These are phyloP conservation scores for Cyclotella choctawhatcheeana DNA, from an alignment of 108 stramenopile genomes.

Conservation along the genomic window DNA sequence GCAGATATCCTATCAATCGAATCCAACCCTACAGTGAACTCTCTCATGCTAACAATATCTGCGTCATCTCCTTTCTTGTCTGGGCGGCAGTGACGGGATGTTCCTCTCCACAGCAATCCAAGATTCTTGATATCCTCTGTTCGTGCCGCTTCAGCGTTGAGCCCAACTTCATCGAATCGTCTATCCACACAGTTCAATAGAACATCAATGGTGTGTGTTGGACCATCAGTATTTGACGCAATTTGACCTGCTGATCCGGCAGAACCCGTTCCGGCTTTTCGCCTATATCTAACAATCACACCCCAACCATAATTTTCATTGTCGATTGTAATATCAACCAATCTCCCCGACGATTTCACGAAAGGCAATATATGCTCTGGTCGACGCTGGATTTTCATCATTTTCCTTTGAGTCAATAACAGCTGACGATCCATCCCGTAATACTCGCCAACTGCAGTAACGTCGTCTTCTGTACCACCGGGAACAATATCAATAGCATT, in stretches of 20 bases:
- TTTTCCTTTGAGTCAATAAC: conserved; percentile 70
- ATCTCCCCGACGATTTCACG: conserved; percentile 82
- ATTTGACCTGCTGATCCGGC: conserved; percentile 73
- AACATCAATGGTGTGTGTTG: conserved; percentile 79
- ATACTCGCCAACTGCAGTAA: conserved; percentile 76
- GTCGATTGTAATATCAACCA: conserved; percentile 83
- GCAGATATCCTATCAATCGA: conserved; percentile 84
- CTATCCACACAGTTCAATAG: conserved; percentile 82
- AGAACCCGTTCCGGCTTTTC: conserved; percentile 69
- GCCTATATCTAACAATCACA: conserved; percentile 72
- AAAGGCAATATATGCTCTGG: conserved; percentile 93
- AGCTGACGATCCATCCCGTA: conserved; percentile 86
- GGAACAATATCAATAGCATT: conserved; percentile 62
- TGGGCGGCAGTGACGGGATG: conserved; percentile 64
- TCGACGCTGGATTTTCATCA: conserved; percentile 80
- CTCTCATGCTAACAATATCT: conserved; percentile 66
- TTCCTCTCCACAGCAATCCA: conserved; percentile 79
- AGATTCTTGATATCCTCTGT: conserved; percentile 73
- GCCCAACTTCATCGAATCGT: conserved; percentile 66
- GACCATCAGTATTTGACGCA: conserved; percentile 57
- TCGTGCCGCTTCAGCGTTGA: conserved; percentile 43
- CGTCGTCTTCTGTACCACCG: conserved; percentile 60
- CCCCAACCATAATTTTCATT: conserved; percentile 93
- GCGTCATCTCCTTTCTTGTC: conserved; percentile 52
- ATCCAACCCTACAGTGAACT: conserved; percentile 79